These are phyloP conservation scores for Asterionellopsis glacialis DNA, from an alignment of 108 stramenopile genomes.

Conservation along the genomic window DNA sequence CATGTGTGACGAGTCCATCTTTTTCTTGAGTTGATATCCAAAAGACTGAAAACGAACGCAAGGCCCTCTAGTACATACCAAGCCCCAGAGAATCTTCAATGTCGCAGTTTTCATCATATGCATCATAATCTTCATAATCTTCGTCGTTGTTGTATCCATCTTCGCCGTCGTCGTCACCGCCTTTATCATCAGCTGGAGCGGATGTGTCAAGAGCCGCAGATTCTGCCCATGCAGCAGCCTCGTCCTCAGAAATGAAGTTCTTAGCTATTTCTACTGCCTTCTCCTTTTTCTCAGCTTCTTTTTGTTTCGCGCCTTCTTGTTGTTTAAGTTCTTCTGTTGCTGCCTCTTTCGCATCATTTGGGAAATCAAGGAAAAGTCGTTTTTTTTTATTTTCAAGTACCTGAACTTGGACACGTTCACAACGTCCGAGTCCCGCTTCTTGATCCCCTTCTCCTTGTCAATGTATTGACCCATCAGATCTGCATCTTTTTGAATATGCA, in stretches of 20 bases:
- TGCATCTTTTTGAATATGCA: slow-evolving; percentile 67
- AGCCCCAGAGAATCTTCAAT: slow-evolving; percentile 78
- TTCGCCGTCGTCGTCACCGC: slow-evolving; percentile 11
- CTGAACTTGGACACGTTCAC: slow-evolving; percentile 37
- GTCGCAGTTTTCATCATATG: slow-evolving; percentile 71
- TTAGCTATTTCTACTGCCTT: too few species aligned
- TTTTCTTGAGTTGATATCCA: too few species aligned
- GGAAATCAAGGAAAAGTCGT: slow-evolving; percentile 58
- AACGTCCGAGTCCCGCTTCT: slow-evolving; percentile 49
- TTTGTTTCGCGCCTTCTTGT: slow-evolving; percentile 5
- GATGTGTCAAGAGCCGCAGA: slow-evolving; percentile 8
- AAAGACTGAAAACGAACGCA: too few species aligned
- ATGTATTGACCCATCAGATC: slow-evolving; percentile 41
- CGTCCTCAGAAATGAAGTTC: slow-evolving; percentile 14
- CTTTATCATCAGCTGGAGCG: background rate
- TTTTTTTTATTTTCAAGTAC: slow-evolving; percentile 49
- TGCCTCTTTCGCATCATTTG: slow-evolving; percentile 39
- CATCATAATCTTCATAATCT: slow-evolving; percentile 40
- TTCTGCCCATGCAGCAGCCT: slow-evolving; percentile 28
- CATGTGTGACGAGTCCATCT: too few species aligned
- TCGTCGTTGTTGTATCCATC: slow-evolving; percentile 20
- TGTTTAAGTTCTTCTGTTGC: slow-evolving; percentile 11
- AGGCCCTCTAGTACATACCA: slow-evolving; percentile 64
- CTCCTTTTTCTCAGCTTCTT: slow-evolving; percentile 1
- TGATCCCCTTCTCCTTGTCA: slow-evolving; percentile 57